These are phyloP conservation scores for Fusarium humuli DNA, from an alignment of 2,329 filamentous ascomycete species.

Conservation along the genomic window DNA sequence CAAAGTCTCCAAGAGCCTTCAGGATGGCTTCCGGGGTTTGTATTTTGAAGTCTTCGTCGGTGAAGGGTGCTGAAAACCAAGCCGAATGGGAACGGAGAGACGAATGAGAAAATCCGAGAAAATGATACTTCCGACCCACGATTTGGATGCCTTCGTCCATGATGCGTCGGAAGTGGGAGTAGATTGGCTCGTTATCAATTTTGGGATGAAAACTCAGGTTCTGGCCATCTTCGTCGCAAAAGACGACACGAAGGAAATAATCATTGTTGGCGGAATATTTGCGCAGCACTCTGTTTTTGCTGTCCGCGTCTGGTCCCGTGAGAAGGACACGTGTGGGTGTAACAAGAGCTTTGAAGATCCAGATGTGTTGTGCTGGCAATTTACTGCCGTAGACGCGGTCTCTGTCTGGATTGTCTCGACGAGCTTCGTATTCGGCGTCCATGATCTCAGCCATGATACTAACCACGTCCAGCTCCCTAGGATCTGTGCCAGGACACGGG, in stretches of 20 bases:
- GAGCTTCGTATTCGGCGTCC: constrained; percentile 56
- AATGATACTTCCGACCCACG: constrained; percentile 71
- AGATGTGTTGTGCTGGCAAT: constrained; percentile 56
- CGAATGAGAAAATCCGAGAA: constrained; percentile 84
- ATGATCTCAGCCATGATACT: constrained; percentile 56
- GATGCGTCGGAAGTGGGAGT: constrained; percentile 69
- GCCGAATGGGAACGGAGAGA: constrained; percentile 77
- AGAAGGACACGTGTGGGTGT: constrained; percentile 70
- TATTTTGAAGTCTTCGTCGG: constrained; percentile 47
- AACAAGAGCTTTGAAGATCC: constrained; percentile 67
- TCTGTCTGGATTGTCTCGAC: constrained; percentile 40
- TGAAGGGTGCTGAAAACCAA: constrained; percentile 69
- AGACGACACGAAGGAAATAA: constrained; percentile 76
- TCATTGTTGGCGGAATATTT: constrained; percentile 70
- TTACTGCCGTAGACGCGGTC: constrained; percentile 44
- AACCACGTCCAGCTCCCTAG: constrained; percentile 54
- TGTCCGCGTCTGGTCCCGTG: constrained; percentile 72
- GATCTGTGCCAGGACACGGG: constrained; percentile 63
- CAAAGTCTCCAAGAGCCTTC: constrained; percentile 62
- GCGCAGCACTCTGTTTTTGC: constrained; percentile 77
- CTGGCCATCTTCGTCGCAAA: constrained; percentile 78
- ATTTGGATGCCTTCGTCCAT: constrained; percentile 71
- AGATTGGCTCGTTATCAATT: constrained; percentile 61
- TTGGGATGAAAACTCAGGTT: constrained; percentile 68
- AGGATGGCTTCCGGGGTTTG: constrained; percentile 60